phyloP scores from a whole-genome alignment of 129 eudicot genomes.

The Flaveria linearis region DNA sequence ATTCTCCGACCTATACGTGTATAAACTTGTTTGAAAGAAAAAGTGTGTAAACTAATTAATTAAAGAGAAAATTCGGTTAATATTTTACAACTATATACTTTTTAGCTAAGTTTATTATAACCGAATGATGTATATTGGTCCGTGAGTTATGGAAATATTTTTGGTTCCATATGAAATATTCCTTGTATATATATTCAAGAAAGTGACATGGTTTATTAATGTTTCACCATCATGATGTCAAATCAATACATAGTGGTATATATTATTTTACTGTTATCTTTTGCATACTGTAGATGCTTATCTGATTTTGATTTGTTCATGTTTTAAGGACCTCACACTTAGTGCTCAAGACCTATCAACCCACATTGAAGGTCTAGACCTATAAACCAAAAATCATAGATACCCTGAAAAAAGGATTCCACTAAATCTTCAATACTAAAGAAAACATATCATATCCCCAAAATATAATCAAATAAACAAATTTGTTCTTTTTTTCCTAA shows the following conservation, averaged over 20 bases:
- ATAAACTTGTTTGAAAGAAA: too few relatives aligned
- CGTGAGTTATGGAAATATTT: too few relatives aligned
- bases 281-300: conserved; percentile 20
- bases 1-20: too few relatives aligned
- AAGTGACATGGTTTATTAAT: conserved; percentile 29
- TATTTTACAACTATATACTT: too few relatives aligned
- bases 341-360: conserved; percentile 20
- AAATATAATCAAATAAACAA: conserved; percentile 9
- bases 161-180: neutral
- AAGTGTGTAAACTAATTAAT: too few relatives aligned
- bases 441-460: neutral
- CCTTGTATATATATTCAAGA: conserved; percentile 33
- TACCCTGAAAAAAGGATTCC: conserved; percentile 23
- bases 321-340: conserved; percentile 29
- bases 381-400: conserved; percentile 9
- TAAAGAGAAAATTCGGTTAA: too few relatives aligned
- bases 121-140: too few relatives aligned
- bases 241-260: conserved; percentile 28
- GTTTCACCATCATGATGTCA: conserved; percentile 38
- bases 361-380: conserved; percentile 33
- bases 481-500: neutral
- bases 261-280: conserved; percentile 26
- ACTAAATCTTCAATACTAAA: neutral
- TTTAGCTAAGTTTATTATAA: too few relatives aligned
- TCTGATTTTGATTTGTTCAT: conserved; percentile 18